These are phyloP conservation scores for Aspergillus costaricaensis DNA, from an alignment of 2,329 filamentous ascomycete genomes.

Conservation along the genomic window DNA sequence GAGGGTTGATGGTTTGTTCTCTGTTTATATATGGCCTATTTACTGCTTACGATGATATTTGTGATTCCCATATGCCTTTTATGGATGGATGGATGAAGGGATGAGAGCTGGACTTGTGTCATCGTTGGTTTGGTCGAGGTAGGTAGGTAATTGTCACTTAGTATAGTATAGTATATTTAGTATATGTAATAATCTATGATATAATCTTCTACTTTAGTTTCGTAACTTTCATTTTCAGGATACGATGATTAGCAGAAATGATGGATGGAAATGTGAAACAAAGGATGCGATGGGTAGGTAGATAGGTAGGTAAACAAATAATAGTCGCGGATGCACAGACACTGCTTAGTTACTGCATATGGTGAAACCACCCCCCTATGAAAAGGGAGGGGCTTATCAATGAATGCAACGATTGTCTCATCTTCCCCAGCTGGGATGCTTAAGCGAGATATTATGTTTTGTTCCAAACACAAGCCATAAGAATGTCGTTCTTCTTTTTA, in stretches of 20 bases:
- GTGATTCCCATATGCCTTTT: neutral
- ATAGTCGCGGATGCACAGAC: neutral
- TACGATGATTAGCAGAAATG: no score
- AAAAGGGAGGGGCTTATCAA: slow-evolving; percentile 3
- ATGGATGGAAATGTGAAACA: neutral
- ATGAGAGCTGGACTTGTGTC: neutral
- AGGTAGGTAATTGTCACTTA: no score
- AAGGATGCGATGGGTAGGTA: neutral
- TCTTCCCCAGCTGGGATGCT: neutral
- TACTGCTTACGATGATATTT: neutral
- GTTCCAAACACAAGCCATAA: neutral
- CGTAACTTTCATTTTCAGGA: no score
- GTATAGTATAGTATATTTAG: neutral
- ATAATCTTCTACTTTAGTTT: neutral
- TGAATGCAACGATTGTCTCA: neutral
- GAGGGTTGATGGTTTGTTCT: neutral
- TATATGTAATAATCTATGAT: neutral
- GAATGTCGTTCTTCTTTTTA: no score
- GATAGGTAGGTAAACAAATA: neutral
- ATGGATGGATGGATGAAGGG: neutral
- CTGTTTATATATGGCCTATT: neutral
- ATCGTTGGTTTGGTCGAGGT: no score
- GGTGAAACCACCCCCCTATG: slow-evolving; percentile 5
- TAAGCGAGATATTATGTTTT: neutral
- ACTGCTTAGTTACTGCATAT: neutral